Percentiles rank a stretch among this genome's conserved stretches.
Evolutionary conservation across 768 basidiomycete species (phyloP).

Genomic region (Mycena pura): DNA sequence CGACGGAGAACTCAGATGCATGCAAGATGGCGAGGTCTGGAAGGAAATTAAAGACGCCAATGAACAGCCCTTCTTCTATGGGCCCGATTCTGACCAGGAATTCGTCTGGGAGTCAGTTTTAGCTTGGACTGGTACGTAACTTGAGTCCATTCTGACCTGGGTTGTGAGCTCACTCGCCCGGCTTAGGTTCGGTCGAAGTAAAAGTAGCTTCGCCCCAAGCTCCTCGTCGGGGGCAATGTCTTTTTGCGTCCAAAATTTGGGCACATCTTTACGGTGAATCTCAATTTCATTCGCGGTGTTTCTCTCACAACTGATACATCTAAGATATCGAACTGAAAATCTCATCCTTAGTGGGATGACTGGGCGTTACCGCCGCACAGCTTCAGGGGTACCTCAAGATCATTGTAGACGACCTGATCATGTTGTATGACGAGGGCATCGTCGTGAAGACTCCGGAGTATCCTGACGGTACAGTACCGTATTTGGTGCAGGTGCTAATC

Average conservation of each 20-base stretch:
- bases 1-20: neutral
- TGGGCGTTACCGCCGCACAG: constrained; percentile 32
- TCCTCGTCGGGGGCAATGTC: too few relatives aligned
- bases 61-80: constrained; percentile 17
- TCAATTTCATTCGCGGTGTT: too few relatives aligned
- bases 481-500: too few relatives aligned
- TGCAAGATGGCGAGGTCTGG: neutral
- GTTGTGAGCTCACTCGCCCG: constrained; percentile 11
- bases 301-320: neutral
- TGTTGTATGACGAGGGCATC: constrained; percentile 32
- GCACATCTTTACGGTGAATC: constrained; percentile 16
- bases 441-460: constrained; percentile 15
- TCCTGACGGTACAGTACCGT: constrained; percentile 26
- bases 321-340: constrained; percentile 31
- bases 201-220: constrained; percentile 23
- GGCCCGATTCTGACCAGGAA: constrained; percentile 4
- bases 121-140: constrained; percentile 30
- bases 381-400: constrained; percentile 32
- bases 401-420: constrained; percentile 37
- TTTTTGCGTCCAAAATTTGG: constrained; percentile 25
- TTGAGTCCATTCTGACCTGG: too few relatives aligned
- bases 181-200: constrained; percentile 19
- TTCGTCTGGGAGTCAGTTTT: constrained; percentile 26
- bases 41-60: constrained; percentile 6
- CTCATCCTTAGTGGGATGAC: constrained; percentile 27